A percentile compares a stretch with the other conserved stretches of the same genome.
phyloP scores from a whole-genome alignment of 176 grass and related monocot species.

The Oryza rufipogon region DNA sequence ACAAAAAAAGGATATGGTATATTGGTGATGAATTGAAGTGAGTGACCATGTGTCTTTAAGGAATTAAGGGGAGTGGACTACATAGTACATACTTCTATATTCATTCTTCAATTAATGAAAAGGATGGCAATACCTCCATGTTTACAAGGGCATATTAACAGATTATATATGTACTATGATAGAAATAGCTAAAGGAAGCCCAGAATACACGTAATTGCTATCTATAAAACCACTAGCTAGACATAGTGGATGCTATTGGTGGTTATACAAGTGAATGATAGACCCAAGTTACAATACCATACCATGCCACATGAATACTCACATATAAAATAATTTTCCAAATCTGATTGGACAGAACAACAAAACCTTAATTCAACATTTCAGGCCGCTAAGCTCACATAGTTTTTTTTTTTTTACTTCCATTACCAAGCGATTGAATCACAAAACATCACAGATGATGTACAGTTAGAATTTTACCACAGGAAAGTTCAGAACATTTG shows the following conservation, averaged over 20 bases:
- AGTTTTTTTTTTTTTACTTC: not conserved
- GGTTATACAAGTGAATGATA: not conserved
- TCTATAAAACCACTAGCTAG: not conserved
- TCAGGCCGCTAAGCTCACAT: constrained; percentile 4
- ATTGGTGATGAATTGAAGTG: not conserved
- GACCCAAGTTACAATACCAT: not conserved
- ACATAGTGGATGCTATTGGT: not conserved
- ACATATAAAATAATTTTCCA: not conserved
- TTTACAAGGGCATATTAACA: not conserved
- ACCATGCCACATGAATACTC: not conserved
- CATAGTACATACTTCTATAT: not conserved
- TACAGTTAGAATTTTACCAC: constrained; percentile 12
- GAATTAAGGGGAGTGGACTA: not conserved
- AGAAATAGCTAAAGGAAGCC: not conserved
- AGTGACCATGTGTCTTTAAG: not conserved
- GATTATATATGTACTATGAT: not conserved
- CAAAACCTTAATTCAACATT: not conserved
- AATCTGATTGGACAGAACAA: constrained; percentile 19
- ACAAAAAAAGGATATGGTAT: not conserved
- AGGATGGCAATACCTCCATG: not conserved
- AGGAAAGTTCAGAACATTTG: constrained; percentile 8
- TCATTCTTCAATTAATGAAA: not conserved
- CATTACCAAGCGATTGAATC: not conserved
- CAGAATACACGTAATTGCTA: not conserved
- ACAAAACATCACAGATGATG: not conserved